A percentile compares a stretch with the other conserved stretches of the same genome.
These are phyloP conservation scores for Protomyces inouyei DNA, from an alignment of 1,139 yeast species.

Conservation along the genomic window DNA sequence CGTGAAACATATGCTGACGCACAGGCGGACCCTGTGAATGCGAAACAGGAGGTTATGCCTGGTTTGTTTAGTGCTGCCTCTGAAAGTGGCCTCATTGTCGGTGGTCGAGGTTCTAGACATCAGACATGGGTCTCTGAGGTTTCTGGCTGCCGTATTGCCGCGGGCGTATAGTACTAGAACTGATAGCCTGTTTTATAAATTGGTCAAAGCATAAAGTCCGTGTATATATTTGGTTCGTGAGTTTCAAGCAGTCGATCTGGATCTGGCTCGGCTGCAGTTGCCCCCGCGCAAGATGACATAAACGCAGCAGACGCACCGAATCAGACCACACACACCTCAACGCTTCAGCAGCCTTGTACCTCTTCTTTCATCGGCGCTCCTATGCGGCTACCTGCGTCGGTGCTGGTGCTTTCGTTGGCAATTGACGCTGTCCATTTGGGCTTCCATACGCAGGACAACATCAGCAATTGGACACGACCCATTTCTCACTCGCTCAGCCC, in stretches of 20 bases:
- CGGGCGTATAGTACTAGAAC: background rate
- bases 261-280: too few relatives aligned
- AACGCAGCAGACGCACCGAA: background rate
- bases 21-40: background rate
- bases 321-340: background rate
- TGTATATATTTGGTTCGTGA: too few relatives aligned
- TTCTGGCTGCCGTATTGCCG: background rate
- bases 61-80: background rate
- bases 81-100: background rate
- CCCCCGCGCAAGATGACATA: background rate
- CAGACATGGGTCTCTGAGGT: background rate
- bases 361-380: background rate
- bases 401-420: background rate
- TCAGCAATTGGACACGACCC: constrained; percentile 21
- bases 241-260: too few relatives aligned
- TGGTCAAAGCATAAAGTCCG: too few relatives aligned
- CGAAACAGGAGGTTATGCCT: background rate
- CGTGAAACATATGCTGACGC: background rate
- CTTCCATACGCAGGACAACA: background rate
- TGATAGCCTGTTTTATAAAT: too few relatives aligned
- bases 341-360: background rate
- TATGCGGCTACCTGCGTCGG: background rate
- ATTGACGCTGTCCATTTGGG: background rate
- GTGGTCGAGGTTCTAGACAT: background rate
- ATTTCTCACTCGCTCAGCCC: constrained; percentile 1